Evolutionary conservation across 1,139 yeast species (phyloP).

Genomic region (Candida smagusa): DNA sequence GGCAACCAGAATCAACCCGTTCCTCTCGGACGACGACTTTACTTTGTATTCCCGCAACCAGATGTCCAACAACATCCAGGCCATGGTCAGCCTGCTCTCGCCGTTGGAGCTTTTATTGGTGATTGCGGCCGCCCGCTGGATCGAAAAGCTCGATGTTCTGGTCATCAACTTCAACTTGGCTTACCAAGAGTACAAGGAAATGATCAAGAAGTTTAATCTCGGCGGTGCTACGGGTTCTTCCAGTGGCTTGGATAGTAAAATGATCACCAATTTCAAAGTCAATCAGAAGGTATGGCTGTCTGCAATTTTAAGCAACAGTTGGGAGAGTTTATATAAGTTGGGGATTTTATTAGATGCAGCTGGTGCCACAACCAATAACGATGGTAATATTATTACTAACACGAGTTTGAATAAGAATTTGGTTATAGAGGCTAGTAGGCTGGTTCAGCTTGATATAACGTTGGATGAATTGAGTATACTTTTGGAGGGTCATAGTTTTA

Average conservation of each 20-base stretch:
- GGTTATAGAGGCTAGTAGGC: conserved; percentile 41
- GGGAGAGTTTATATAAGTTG: conserved; percentile 47
- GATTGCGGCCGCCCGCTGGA: conserved; percentile 71
- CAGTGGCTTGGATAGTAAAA: conserved; percentile 27
- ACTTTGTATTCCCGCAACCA: conserved; percentile 17
- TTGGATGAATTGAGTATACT: conserved; percentile 40
- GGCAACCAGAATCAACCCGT: conserved; percentile 37
- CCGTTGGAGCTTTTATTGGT: conserved; percentile 66
- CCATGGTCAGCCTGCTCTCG: conserved; percentile 47
- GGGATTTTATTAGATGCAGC: conserved; percentile 37
- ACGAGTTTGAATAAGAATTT: conserved; percentile 28
- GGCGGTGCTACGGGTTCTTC: conserved; percentile 26
- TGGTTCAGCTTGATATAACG: conserved; percentile 47
- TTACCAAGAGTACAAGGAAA: conserved; percentile 67
- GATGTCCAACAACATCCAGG: conserved; percentile 24
- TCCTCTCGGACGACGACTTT: conserved; percentile 32
- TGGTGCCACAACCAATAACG: conserved; percentile 30
- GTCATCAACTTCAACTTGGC: conserved; percentile 71
- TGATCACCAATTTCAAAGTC: conserved; percentile 34
- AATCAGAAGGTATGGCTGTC: conserved; percentile 48
- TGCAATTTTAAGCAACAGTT: conserved; percentile 47
- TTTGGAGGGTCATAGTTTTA: conserved; percentile 29
- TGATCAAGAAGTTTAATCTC: conserved; percentile 47
- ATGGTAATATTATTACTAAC: conserved; percentile 31
- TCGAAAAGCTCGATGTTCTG: conserved; percentile 54